These are phyloP conservation scores for Phlyctochytrium bullatum DNA, from an alignment of 192 early-diverging fungal genomes.

Conservation along the genomic window DNA sequence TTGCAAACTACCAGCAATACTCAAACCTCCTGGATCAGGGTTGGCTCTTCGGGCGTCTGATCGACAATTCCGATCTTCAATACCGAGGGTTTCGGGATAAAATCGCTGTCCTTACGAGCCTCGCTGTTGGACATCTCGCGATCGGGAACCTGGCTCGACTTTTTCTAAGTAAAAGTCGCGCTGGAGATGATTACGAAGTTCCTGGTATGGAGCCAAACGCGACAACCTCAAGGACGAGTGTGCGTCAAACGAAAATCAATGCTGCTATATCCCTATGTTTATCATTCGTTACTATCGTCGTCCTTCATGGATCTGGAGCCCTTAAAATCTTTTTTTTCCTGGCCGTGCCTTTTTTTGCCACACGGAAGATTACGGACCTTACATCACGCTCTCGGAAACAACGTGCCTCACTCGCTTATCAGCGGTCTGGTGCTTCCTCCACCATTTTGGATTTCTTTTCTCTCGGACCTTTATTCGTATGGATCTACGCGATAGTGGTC, in stretches of 20 bases:
- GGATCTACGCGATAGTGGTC: conserved; percentile 78
- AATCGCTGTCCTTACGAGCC: conserved; percentile 49
- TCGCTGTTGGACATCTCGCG: conserved; percentile 45
- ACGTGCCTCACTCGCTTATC: no score
- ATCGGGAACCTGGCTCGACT: no score
- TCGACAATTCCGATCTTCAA: conserved; percentile 73
- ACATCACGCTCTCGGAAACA: no score
- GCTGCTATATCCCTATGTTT: no score
- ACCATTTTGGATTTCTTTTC: no score
- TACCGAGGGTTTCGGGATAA: conserved; percentile 67
- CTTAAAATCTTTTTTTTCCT: conserved; percentile 73
- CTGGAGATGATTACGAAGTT: conserved; percentile 37
- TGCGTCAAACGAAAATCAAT: no score
- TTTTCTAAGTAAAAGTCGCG: no score
- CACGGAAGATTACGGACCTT: conserved; percentile 47
- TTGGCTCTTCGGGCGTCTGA: conserved; percentile 59
- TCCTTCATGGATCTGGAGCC: conserved; percentile 70
- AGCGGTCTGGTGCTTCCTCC: no score
- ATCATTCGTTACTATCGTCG: no score
- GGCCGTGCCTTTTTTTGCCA: conserved; percentile 64
- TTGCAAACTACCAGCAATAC: conserved; percentile 46
- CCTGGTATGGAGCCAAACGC: no score
- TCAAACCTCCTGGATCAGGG: conserved; percentile 49
- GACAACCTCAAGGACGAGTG: no score
- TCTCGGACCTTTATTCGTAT: conserved; percentile 66